Base-by-base conservation (phyloP, 1,139 yeast genomes). In the Pichia sp. region DNA sequence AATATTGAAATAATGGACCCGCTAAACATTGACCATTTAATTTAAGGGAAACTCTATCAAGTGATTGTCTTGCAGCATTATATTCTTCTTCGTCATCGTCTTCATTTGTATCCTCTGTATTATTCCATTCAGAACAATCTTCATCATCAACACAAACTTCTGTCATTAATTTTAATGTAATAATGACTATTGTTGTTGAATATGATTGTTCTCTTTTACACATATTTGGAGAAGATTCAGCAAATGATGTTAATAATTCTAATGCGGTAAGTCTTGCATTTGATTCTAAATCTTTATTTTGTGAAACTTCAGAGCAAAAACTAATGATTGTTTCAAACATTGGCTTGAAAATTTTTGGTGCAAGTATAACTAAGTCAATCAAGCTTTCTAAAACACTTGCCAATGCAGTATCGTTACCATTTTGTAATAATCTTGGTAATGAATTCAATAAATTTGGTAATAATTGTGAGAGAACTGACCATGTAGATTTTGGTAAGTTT, bases 181-280 rank as follows among this genome's bases (percentile, higher is more conserved):
- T 80, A 56, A 85, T 72, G 36, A 93, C 88, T 68, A 93, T 76
- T 33, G 83, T 75, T 52, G 81, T 79, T 1, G 95, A 81, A 67
- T 89, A 93, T 9, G 80, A 72, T 10, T 85, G 78, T 58, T 89
- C 89, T 44, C 83, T 73, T 66, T 87, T 87, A 73, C 98, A 91
- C 99, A 93, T 93, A 49, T 84, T 83, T 44, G 99, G 99, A 5
- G 97, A 87, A 39, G 87, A 87, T 68, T 93, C 99, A 48, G 95
- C 83, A 67, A 93, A 93, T 0, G 95, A 84, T 3, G 96, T 88
- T 58, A 90, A 74, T 53, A 93, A 76, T 71, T 93, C 99, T 58
- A 93, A 74, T 18, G 96, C 93, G 1, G 95, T 85, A 65, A 89
- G 76, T 66, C 99, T 80, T 3, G 97, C 84, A 52, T 74, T 72